Percentiles rank a stretch among this genome's conserved stretches.
phyloP scores from a whole-genome alignment of 208 protist genomes.

The Acanthamoeba sp. region DNA sequence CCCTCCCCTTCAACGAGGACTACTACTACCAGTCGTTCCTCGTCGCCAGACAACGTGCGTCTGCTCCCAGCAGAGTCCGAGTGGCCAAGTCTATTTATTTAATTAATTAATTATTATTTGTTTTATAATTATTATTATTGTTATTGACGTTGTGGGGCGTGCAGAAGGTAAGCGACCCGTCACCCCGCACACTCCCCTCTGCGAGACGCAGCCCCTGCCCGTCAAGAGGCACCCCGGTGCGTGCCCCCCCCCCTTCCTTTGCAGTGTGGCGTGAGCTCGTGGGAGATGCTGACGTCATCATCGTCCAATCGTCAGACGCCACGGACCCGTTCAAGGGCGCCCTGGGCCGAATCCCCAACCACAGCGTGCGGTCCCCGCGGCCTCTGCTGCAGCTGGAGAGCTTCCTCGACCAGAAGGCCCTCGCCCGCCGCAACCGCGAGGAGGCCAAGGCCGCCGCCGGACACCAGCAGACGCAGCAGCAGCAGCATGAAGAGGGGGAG shows the following conservation, averaged over 20 bases:
- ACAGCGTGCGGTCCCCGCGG: slow-evolving; percentile 81
- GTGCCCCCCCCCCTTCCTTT: too few species aligned
- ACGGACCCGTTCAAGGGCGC: slow-evolving; percentile 77
- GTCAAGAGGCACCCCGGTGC: slow-evolving; percentile 36
- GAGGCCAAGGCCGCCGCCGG: background rate
- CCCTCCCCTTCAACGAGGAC: slow-evolving; percentile 82
- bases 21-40: slow-evolving; percentile 80
- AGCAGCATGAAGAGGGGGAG: background rate
- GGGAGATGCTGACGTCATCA: too few species aligned
- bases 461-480: background rate
- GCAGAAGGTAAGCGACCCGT: background rate
- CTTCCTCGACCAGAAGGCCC: background rate
- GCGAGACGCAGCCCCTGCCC: slow-evolving; percentile 75
- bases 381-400: slow-evolving; percentile 77
- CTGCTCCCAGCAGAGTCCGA: too few species aligned
- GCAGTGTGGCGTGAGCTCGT: too few species aligned
- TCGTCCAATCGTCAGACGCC: too few species aligned
- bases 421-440: background rate
- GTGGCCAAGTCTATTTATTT: too few species aligned
- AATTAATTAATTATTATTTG: too few species aligned
- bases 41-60: background rate
- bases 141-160: background rate
- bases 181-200: slow-evolving; percentile 78
- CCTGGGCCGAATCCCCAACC: slow-evolving; percentile 81
- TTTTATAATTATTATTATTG: too few species aligned